Percentiles rank a stretch among this genome's conserved stretches.
phyloP scores from a whole-genome alignment of 331 rosid genomes.

The Rosa hybrid region DNA sequence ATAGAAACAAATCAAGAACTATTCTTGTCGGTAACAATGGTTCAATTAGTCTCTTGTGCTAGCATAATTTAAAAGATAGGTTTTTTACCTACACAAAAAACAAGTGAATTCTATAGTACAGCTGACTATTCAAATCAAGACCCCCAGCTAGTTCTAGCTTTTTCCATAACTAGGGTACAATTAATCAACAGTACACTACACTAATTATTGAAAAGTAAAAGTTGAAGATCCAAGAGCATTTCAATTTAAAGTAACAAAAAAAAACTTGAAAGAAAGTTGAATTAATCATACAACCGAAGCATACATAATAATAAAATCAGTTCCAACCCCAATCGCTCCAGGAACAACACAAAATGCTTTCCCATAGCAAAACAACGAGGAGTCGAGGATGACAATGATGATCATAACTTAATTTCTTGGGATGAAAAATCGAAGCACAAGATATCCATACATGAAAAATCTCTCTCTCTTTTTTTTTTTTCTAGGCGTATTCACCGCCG shows the following conservation, averaged over 20 bases:
- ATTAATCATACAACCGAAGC: constrained; percentile 14
- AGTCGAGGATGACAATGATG: constrained; percentile 5
- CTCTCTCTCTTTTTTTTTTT: no score
- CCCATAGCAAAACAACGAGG: constrained; percentile 19
- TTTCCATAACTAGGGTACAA: not conserved
- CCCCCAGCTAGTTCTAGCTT: not conserved
- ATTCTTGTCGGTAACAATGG: not conserved
- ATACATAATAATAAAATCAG: not conserved
- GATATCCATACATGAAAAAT: not conserved
- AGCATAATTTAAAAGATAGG: not conserved
- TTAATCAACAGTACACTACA: not conserved
- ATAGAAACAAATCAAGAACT: not conserved
- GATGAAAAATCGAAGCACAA: constrained; percentile 35
- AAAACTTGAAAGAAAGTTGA: not conserved
- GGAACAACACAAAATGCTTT: constrained; percentile 9
- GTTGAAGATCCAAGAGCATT: not conserved
- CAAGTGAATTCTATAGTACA: not conserved
- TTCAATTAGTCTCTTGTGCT: not conserved
- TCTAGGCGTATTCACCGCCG: constrained; percentile 41
- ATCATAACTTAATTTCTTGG: constrained; percentile 29
- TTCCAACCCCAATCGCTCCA: constrained; percentile 1
- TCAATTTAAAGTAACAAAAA: not conserved
- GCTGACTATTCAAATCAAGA: no score
- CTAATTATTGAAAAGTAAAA: not conserved
- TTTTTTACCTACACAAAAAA: not conserved